Conservation (phyloP, 441 rosid species). For the Bruguiera hainesii region DNA sequence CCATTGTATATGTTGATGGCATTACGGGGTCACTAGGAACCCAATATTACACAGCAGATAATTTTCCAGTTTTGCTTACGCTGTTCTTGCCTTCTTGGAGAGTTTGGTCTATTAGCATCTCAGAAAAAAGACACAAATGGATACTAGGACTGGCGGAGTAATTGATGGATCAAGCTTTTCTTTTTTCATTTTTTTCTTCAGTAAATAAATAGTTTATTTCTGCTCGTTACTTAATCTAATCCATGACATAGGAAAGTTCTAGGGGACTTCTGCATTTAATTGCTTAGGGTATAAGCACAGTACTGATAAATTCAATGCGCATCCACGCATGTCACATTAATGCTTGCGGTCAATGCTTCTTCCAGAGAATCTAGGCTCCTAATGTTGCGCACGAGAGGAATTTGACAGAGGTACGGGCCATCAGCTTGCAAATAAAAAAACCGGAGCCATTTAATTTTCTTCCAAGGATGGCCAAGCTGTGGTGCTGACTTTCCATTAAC, state of each 20-base stretch:
- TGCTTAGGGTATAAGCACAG: too few species aligned
- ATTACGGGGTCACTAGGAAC: not conserved
- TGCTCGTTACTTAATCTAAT: too few species aligned
- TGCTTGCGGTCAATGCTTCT: too few species aligned
- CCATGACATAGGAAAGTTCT: too few species aligned
- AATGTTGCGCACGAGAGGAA: not conserved
- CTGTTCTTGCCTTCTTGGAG: not conserved
- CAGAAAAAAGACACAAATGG: not conserved
- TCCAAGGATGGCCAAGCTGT: constrained; percentile 1
- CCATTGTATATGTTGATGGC: not conserved
- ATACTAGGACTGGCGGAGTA: not conserved
- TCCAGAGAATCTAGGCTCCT: too few species aligned
- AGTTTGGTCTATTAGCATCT: not conserved
- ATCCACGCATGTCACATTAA: too few species aligned
- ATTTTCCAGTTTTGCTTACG: not conserved
- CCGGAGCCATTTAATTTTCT: not conserved
- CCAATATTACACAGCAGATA: not conserved
- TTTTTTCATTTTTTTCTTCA: not conserved
- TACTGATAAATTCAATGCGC: too few species aligned
- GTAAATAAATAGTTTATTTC: not conserved
- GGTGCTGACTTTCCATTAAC: constrained; percentile 10
- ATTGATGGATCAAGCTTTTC: not conserved
- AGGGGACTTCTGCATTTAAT: too few species aligned
- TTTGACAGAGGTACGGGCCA: constrained; percentile 2
- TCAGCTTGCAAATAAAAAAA: constrained; percentile 13